phyloP scores from a whole-genome alignment of 225 moss, liverwort and hornwort genomes.

The Polytrichum formosum region DNA sequence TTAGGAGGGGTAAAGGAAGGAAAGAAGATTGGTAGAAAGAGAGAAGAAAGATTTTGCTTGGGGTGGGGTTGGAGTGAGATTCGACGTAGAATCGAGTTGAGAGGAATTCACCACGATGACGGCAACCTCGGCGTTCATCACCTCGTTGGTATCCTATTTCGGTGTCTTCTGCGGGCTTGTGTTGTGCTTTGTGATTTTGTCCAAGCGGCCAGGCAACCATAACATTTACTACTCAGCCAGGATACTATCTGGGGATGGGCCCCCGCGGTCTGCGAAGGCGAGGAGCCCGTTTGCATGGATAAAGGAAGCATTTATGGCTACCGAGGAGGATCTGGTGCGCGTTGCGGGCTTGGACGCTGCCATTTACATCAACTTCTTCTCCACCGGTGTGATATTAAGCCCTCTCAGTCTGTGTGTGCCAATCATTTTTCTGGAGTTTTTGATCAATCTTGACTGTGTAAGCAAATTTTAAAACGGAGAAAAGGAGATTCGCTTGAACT shows the following conservation, averaged over 20 bases:
- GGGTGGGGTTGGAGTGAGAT: too few relatives aligned
- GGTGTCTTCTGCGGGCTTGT: slow-evolving; percentile 9
- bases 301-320: slow-evolving; percentile 1
- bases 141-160: slow-evolving; percentile 11
- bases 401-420: neutral
- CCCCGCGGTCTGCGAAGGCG: neutral
- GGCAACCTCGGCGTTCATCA: slow-evolving; percentile 10
- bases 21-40: too few relatives aligned
- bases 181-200: neutral
- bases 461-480: too few relatives aligned
- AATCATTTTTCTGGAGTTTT: too few relatives aligned
- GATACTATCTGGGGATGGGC: slow-evolving; percentile 3
- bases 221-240: slow-evolving; percentile 9
- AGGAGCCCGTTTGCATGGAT: slow-evolving; percentile 6
- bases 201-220: slow-evolving; percentile 3
- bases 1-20: too few relatives aligned
- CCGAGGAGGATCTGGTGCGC: slow-evolving; percentile 8
- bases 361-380: slow-evolving; percentile 15
- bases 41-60: too few relatives aligned
- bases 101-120: slow-evolving; percentile 1
- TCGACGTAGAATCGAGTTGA: neutral
- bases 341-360: slow-evolving; percentile 12
- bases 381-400: slow-evolving; percentile 1
- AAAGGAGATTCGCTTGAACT: too few relatives aligned
- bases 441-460: too few relatives aligned